These are phyloP conservation scores for Tulasnella sp. DNA, from an alignment of 768 basidiomycete genomes.

Conservation along the genomic window DNA sequence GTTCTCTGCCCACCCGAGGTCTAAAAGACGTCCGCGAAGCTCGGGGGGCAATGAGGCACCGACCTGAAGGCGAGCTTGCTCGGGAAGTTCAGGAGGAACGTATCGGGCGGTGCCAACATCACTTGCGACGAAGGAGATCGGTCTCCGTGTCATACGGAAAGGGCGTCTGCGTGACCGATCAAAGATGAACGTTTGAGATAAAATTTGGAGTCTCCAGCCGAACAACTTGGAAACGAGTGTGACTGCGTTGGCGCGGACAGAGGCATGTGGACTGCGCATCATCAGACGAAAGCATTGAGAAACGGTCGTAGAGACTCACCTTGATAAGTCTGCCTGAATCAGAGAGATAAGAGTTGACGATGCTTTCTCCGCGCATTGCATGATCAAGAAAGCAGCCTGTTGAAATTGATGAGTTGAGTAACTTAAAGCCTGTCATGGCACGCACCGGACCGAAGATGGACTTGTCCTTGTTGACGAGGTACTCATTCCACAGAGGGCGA, in stretches of 20 bases:
- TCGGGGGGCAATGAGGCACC: slow-evolving; percentile 55
- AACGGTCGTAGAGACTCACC: background rate
- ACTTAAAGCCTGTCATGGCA: slow-evolving; percentile 14
- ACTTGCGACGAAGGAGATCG: slow-evolving; percentile 68
- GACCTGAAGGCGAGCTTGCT: slow-evolving; percentile 47
- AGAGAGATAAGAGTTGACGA: slow-evolving; percentile 46
- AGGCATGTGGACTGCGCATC: slow-evolving; percentile 45
- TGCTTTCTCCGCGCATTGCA: slow-evolving; percentile 67
- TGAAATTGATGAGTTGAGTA: background rate
- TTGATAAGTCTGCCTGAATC: slow-evolving; percentile 51
- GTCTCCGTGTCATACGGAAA: slow-evolving; percentile 66
- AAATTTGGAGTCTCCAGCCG: slow-evolving; percentile 66
- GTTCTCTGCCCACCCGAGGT: slow-evolving; percentile 62
- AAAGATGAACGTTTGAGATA: slow-evolving; percentile 55
- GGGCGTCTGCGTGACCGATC: slow-evolving; percentile 60
- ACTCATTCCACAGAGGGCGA: slow-evolving; percentile 55
- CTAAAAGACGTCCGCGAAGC: slow-evolving; percentile 58
- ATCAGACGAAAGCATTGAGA: background rate
- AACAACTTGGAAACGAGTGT: slow-evolving; percentile 53
- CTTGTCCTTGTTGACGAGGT: slow-evolving; percentile 41
- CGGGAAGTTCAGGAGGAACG: slow-evolving; percentile 50
- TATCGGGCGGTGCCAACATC: slow-evolving; percentile 66
- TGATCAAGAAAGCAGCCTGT: slow-evolving; percentile 56
- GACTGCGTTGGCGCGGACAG: slow-evolving; percentile 50
- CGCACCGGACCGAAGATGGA: slow-evolving; percentile 51